Evolutionary conservation across 495 filamentous ascomycete species (phyloP), one percentile per base, ranked within the genome.

Genomic region (Aspergillus asperescens): DNA sequence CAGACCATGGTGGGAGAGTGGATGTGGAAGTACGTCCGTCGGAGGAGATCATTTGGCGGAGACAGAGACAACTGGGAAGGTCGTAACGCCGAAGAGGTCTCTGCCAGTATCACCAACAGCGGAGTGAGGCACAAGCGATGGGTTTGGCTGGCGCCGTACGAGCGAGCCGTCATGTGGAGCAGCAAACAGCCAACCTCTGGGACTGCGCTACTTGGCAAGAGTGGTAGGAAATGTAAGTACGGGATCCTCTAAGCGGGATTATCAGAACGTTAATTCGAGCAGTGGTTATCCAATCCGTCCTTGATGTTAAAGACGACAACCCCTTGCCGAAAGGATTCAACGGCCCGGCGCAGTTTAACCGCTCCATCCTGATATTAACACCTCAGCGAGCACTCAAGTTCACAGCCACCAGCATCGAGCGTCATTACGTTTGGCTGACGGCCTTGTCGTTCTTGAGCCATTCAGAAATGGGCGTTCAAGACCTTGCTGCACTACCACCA

Each of bases 1-100:
- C 89, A 95, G 59, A 96, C 93, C 5, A 98, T 97, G 93, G 89
- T 97, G 39, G 93, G 93, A 27, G 93, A 97, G 62, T 98, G 93
- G 93, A 97, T 98, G 93, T 97, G 86, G 80, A 98, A 98, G 63
- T 97, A 97, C 63, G 87, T 97, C 34, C 81, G 93, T 34, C 82
- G 90, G 64, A 81, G 93, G 56, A 96, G 88, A 68, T 93, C 93
- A 1, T 97, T 98, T 41, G 67, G 68, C 29, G 66, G 66, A 19
- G 83, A 75, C 27, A 77, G 80, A 25, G 83, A 82, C 57, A 81
- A 76, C 45, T 77, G 75, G 63, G 83, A 84, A 46, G 70, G 68
- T 7, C 63, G 64, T 48, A 71, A 71, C 39, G 57, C 69, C 0
- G 73, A 75, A 49, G 79, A 79, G 60, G 72, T 77, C 35, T 75